phyloP scores from a whole-genome alignment of 192 early-diverging fungal species.

The Coemansia sp. region DNA sequence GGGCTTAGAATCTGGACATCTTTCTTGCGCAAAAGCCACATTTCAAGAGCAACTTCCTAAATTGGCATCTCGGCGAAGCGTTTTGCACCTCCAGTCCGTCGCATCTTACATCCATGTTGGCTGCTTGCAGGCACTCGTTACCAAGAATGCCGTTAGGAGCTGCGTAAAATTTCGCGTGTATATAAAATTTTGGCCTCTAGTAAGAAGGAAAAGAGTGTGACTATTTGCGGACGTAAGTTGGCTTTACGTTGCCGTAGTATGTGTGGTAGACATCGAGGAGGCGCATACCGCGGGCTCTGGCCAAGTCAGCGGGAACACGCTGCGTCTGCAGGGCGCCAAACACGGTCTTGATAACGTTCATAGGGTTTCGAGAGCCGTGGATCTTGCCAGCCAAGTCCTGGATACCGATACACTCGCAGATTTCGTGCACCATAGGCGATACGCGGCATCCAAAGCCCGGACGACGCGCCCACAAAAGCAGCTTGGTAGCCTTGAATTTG shows the following conservation, averaged over 20 bases:
- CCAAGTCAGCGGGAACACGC: slow-evolving; percentile 82
- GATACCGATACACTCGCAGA: slow-evolving; percentile 91
- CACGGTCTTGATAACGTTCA: slow-evolving; percentile 98
- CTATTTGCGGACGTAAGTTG: slow-evolving; percentile 6
- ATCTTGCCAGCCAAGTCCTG: slow-evolving; percentile 91
- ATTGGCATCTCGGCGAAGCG: background rate
- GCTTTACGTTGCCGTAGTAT: slow-evolving; percentile 73
- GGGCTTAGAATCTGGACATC: background rate
- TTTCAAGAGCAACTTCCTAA: background rate
- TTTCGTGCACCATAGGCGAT: slow-evolving; percentile 92
- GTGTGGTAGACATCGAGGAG: slow-evolving; percentile 87
- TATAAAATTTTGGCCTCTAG: background rate
- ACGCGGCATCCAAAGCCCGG: slow-evolving; percentile 96
- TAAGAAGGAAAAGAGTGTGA: background rate
- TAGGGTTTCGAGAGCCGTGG: slow-evolving; percentile 87
- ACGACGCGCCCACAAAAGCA: slow-evolving; percentile 79
- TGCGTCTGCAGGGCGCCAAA: slow-evolving; percentile 87
- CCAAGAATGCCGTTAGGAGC: background rate
- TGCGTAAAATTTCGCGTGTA: background rate
- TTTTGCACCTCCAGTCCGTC: background rate
- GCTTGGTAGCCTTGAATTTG: slow-evolving; percentile 85
- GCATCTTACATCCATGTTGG: background rate
- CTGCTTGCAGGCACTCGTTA: background rate
- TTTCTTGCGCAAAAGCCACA: background rate
- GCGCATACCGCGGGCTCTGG: slow-evolving; percentile 80